These are phyloP conservation scores for Zymoseptoria crescenta DNA, from an alignment of 2,329 filamentous ascomycete genomes.

Conservation along the genomic window DNA sequence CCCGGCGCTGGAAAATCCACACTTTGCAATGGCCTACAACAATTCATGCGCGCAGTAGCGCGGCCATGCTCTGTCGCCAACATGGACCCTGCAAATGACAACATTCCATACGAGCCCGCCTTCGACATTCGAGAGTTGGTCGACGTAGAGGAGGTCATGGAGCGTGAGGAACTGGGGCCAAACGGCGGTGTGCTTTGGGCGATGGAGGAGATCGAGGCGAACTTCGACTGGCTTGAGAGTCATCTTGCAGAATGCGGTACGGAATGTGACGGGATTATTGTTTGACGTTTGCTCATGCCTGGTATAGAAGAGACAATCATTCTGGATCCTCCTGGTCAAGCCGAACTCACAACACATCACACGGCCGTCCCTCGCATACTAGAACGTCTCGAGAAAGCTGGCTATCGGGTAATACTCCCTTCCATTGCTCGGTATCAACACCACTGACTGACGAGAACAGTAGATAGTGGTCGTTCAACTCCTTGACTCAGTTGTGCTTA, in stretches of 20 bases:
- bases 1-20: conserved; percentile 95
- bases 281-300: background rate
- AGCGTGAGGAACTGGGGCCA: conserved; percentile 77
- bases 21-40: conserved; percentile 98
- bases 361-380: conserved; percentile 86
- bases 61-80: conserved; percentile 93
- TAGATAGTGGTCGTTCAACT: conserved; percentile 91
- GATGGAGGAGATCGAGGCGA: conserved; percentile 88
- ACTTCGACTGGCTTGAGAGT: conserved; percentile 84
- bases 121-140: conserved; percentile 85
- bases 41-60: conserved; percentile 93
- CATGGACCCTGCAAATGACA: conserved; percentile 93
- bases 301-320: conserved; percentile 73
- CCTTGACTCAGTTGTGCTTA: conserved; percentile 88
- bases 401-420: conserved; percentile 65
- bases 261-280: background rate
- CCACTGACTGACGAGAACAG: conserved; percentile 31
- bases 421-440: background rate
- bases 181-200: conserved; percentile 92
- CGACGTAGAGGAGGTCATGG: conserved; percentile 91
- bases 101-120: conserved; percentile 78
- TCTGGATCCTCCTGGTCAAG: conserved; percentile 94
- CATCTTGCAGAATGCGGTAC: conserved; percentile 55
- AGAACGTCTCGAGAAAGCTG: conserved; percentile 78
- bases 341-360: conserved; percentile 95